Evolutionary conservation across 371 early-diverging fungal genomes (phyloP), one percentile per base, ranked within the genome.

Genomic region (Syncephalastrum racemosum): DNA sequence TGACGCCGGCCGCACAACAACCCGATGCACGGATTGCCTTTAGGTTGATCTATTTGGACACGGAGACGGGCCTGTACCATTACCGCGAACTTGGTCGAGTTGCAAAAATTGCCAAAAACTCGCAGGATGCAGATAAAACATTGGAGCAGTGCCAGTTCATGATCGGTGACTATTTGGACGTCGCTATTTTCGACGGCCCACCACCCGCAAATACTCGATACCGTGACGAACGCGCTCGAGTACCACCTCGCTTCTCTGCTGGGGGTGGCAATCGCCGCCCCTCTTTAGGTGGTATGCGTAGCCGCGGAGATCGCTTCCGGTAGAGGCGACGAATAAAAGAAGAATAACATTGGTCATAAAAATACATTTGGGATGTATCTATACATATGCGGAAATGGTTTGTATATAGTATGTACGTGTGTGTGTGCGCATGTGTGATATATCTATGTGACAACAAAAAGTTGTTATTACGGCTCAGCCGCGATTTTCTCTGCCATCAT

Each of bases 91-190:
- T 86, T 49, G 88, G 85, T 23, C 71, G 73, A 18, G 78, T 88
- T 3, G 62, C 70, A 19, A 70, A 82, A 53, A 51, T 58, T 7
- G 45, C 27, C 20, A 66, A 75, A 23, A 58, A 71, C 1, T 66
- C 78, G 3, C 50, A 53, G 18, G 84, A 85, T 48, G 79, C 83
- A 12, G 56, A 66, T 50, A 83, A 80, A 65, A 86, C 88, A 1
- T 57, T 90, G 45, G 79, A 80, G 1, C 72, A 82, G 18, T 63
- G 72, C 46, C 61, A 68, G 24, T 86, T 87, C 47, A 76, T 83
- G 42, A 81, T 78, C 64, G 90, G 90, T 4, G 90, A 90, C 57
- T 83, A 75, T 60, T 53, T 86, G 47, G 83, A 82, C 58, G 79
- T 86, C 13, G 82, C 83, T 0, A 66, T 86, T 20, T 78, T 52